Conservation (phyloP, 2,329 filamentous ascomycete genomes). For the Capronia epimyces region DNA sequence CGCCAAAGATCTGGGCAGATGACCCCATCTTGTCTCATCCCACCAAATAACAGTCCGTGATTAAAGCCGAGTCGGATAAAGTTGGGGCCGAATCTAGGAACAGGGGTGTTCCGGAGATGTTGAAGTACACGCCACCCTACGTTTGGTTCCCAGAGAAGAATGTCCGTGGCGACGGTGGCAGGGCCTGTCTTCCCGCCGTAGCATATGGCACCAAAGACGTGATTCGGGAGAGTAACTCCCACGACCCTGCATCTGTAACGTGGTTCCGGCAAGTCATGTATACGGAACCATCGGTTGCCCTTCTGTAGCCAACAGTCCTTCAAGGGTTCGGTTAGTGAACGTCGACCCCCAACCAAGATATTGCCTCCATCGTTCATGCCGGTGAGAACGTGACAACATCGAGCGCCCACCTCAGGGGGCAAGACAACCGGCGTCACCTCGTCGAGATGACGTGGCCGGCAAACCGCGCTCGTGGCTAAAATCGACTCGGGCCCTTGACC, state of each 20-base stretch:
- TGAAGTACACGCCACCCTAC: constrained; percentile 48
- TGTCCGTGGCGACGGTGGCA: constrained; percentile 46
- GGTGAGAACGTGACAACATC: constrained; percentile 74
- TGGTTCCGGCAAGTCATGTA: constrained; percentile 58
- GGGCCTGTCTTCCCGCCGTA: constrained; percentile 57
- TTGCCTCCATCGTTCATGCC: constrained; percentile 54
- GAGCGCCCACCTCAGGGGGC: constrained; percentile 37
- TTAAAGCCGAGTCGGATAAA: constrained; percentile 41
- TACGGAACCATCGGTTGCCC: constrained; percentile 57
- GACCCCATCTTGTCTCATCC: constrained; percentile 60
- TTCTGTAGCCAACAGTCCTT: constrained; percentile 71
- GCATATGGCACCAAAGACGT: constrained; percentile 48
- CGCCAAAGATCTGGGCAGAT: constrained; percentile 60
- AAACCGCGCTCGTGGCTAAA: constrained; percentile 42
- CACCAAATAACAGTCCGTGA: constrained; percentile 64
- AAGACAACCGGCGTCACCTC: constrained; percentile 38
- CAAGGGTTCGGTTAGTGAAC: constrained; percentile 64
- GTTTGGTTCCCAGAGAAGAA: constrained; percentile 50
- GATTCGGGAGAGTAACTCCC: constrained; percentile 36
- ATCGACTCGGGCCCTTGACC: constrained; percentile 45
- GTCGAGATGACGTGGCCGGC: constrained; percentile 13
- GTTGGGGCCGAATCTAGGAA: constrained; percentile 53
- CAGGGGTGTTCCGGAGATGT: constrained; percentile 35
- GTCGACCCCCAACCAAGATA: constrained; percentile 69
- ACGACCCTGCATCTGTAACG: constrained; percentile 70